Evolutionary conservation across 2,329 filamentous ascomycete genomes (phyloP), one percentile per base, ranked within the genome.

Genomic region (Curvularia sp.): DNA sequence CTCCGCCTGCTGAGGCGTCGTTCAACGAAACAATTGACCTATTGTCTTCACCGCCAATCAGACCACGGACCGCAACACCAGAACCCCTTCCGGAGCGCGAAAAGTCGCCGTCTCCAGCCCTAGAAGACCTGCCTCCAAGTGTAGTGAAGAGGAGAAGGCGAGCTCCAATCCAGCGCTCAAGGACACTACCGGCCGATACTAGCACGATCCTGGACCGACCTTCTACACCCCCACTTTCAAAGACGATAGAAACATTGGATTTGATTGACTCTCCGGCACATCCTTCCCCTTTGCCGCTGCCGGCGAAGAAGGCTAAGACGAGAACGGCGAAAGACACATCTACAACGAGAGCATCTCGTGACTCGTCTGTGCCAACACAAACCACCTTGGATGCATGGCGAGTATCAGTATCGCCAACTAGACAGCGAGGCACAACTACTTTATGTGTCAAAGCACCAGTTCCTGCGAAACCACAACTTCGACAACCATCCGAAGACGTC

Each of bases 81-180:
- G 12, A 43, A 30, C 46, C 49, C 4, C 53, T 26, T 8, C n/a
- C 49, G 13, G 15, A 58, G 18, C 58, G 53, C 13, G 63, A 69
- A 10, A 66, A 58, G 20, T 64, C 67, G 4, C 57, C 63, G 5
- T 63, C 70, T 6, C 71, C 67, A 10, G 44, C 68, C 1, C 26
- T 64, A 4, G 58, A 60, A 52, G 68, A 75, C 5, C 26, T 72
- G 2, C 70, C 75, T 30, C 47, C 72, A 5, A 75, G 68, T 33
- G 67, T 74, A 5, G 72, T 69, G 15, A 76, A 74, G 48, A 57
- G 73, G 42, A 63, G 69, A 59, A 64, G 65, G 49, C 63, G 72
- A 38, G 68, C 55, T 24, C 74, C 70, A 9, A 72, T 76, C n/a
- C 71, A 75, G 50, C 72, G 75, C 38, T 75, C 74, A 9, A 68